These are phyloP conservation scores for Aureobasidium sp. DNA, from an alignment of 2,329 filamentous ascomycete genomes.

Conservation along the genomic window DNA sequence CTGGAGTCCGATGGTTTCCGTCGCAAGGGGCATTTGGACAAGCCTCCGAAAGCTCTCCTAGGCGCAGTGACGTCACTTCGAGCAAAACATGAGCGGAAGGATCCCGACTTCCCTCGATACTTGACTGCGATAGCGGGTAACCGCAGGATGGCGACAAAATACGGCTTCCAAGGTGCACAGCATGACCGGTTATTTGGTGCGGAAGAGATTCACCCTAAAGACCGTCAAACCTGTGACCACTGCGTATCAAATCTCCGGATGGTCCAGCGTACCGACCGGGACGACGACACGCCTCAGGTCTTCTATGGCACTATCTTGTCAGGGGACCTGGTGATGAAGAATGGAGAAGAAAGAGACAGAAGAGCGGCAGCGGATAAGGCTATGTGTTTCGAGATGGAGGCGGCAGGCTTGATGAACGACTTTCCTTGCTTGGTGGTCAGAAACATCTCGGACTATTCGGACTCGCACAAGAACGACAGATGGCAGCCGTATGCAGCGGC, in stretches of 20 bases:
- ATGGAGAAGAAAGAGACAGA: constrained; percentile 13
- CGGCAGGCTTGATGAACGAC: constrained; percentile 16
- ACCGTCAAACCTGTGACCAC: background rate
- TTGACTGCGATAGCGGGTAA: background rate
- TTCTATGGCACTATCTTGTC: constrained; percentile 20
- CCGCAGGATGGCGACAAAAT: background rate
- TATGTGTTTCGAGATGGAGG: constrained; percentile 19
- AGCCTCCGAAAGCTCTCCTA: constrained; percentile 19
- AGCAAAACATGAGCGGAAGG: constrained; percentile 18
- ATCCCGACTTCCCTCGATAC: background rate
- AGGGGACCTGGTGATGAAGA: constrained; percentile 17
- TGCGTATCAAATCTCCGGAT: background rate
- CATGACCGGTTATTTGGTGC: background rate
- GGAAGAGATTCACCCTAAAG: background rate
- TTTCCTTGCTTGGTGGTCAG: constrained; percentile 23
- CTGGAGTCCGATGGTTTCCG: constrained; percentile 9
- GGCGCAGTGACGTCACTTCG: constrained; percentile 18
- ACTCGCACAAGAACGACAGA: constrained; percentile 27
- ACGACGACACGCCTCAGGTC: background rate
- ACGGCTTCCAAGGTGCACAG: background rate
- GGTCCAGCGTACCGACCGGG: background rate
- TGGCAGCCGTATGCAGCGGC: constrained; percentile 28
- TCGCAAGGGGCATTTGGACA: constrained; percentile 18
- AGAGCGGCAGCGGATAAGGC: background rate
- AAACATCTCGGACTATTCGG: constrained; percentile 20